A percentile compares a stretch with the other conserved stretches of the same genome.
These are phyloP conservation scores for Silene conica DNA, from an alignment of 148 eudicot genomes.

Conservation along the genomic window DNA sequence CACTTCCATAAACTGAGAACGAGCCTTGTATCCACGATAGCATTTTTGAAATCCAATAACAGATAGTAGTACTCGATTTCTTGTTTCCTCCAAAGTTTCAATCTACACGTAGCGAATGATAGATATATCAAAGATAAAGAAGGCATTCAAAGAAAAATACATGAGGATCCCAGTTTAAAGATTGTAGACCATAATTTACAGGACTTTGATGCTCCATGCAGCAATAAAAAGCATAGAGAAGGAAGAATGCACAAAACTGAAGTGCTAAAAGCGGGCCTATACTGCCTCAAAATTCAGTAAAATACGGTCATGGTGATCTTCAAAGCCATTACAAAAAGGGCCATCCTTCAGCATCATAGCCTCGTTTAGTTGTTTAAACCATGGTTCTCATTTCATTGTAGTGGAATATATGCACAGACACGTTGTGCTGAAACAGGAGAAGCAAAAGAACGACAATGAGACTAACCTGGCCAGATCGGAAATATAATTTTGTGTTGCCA, in stretches of 20 bases:
- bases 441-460: conserved; percentile 8
- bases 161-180: neutral
- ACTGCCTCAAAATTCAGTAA: too few species aligned
- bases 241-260: too few species aligned
- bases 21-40: conserved; percentile 57
- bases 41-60: conserved; percentile 50
- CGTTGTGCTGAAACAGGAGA: too few species aligned
- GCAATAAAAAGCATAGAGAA: neutral
- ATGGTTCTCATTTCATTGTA: too few species aligned
- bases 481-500: conserved; percentile 81
- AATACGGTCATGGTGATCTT: too few species aligned
- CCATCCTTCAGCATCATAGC: too few species aligned
- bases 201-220: neutral
- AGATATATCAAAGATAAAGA: neutral
- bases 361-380: too few species aligned
- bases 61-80: conserved; percentile 65
- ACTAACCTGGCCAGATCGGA: conserved; percentile 81
- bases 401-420: neutral
- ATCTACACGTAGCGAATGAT: conserved; percentile 34
- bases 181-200: neutral
- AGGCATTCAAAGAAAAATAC: neutral
- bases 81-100: conserved; percentile 57
- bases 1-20: conserved; percentile 49
- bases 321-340: too few species aligned
- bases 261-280: too few species aligned